phyloP scores from a whole-genome alignment of 164 flowering plant species.

The Berberis vulgaris region DNA sequence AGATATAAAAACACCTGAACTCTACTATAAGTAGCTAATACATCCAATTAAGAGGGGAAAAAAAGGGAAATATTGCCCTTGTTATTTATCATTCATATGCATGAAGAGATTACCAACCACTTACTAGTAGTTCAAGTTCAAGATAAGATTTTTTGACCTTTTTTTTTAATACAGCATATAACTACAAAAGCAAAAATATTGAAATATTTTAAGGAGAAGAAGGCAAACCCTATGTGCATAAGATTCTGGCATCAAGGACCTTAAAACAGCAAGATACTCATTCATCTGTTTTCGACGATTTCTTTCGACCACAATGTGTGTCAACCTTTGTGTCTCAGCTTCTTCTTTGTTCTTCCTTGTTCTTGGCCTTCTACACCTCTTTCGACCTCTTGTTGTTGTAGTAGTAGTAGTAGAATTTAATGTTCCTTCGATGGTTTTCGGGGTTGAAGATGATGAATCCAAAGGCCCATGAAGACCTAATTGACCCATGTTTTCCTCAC shows the following conservation, averaged over 20 bases:
- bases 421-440: background rate
- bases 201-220: background rate
- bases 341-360: slow-evolving; percentile 69
- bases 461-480: background rate
- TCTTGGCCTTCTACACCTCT: slow-evolving; percentile 51
- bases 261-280: slow-evolving; percentile 62
- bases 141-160: too few relatives aligned
- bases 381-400: slow-evolving; percentile 23
- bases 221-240: slow-evolving; percentile 60
- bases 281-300: slow-evolving; percentile 91
- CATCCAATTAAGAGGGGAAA: too few relatives aligned
- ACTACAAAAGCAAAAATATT: background rate
- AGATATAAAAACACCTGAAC: too few relatives aligned
- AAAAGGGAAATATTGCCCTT: too few relatives aligned
- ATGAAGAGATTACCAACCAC: too few relatives aligned
- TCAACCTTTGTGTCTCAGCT: slow-evolving; percentile 85
- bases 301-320: slow-evolving; percentile 84
- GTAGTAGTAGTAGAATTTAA: slow-evolving; percentile 3
- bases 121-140: too few relatives aligned
- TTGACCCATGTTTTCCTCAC: background rate
- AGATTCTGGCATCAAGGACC: slow-evolving; percentile 84
- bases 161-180: too few relatives aligned
- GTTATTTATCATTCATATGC: too few relatives aligned
- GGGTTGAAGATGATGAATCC: slow-evolving; percentile 4
- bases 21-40: too few relatives aligned